Evolutionary conservation across 2,329 filamentous ascomycete species (phyloP).

Genomic region (Colletotrichum lini): DNA sequence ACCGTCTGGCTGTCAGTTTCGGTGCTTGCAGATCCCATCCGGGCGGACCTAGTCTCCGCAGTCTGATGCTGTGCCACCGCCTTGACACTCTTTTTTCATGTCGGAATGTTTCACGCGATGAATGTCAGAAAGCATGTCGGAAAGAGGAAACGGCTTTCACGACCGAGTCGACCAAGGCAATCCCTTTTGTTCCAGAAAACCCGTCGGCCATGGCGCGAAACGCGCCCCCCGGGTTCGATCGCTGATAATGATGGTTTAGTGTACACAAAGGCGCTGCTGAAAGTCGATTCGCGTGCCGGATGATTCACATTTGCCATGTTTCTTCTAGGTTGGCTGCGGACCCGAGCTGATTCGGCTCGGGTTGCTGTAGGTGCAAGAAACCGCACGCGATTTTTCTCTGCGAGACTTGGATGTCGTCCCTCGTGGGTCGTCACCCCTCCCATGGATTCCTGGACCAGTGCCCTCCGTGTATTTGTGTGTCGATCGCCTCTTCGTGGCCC

Average conservation of each 20-base stretch:
- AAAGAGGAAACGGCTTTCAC: constrained; percentile 16
- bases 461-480: background rate
- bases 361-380: background rate
- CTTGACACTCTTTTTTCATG: constrained; percentile 23
- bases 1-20: constrained; percentile 25
- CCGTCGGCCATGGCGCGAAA: constrained; percentile 21
- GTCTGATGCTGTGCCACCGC: constrained; percentile 38
- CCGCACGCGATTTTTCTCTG: background rate
- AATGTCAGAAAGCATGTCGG: background rate
- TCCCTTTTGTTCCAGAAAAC: constrained; percentile 1
- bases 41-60: constrained; percentile 13
- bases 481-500: constrained; percentile 13
- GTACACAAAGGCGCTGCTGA: background rate
- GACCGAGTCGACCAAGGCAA: constrained; percentile 17
- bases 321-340: constrained; percentile 1
- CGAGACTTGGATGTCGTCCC: background rate
- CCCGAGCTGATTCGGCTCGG: constrained; percentile 16
- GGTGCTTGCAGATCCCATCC: constrained; percentile 36
- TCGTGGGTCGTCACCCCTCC: background rate
- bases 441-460: constrained; percentile 23
- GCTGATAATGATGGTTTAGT: constrained; percentile 5
- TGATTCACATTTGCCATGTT: background rate
- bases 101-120: constrained; percentile 25
- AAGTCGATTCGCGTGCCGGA: constrained; percentile 26
- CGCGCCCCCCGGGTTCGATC: background rate